phyloP scores from a whole-genome alignment of 257 asterid species.

The Solanum clarkiae region DNA sequence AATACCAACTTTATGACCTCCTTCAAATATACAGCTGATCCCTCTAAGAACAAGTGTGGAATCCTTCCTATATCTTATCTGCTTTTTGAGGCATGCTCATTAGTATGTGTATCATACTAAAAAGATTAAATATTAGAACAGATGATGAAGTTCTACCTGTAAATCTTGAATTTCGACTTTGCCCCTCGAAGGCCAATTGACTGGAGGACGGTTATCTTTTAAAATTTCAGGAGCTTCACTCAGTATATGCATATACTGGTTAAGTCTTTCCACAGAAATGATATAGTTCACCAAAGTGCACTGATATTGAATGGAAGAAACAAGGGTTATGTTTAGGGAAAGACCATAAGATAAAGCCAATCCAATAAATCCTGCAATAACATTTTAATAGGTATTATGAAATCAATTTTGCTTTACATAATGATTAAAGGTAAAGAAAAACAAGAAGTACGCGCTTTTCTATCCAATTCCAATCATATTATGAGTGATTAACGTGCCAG shows the following conservation, averaged over 20 bases:
- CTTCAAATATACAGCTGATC: constrained; percentile 63
- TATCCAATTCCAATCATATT: constrained; percentile 41
- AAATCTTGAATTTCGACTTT: constrained; percentile 59
- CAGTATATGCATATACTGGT: constrained; percentile 54
- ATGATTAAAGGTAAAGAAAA: neutral
- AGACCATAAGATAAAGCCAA: constrained; percentile 81
- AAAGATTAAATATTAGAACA: neutral
- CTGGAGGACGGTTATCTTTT: constrained; percentile 42
- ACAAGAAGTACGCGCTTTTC: constrained; percentile 33
- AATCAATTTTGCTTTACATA: neutral
- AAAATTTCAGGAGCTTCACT: constrained; percentile 71
- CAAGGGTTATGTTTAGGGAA: constrained; percentile 63
- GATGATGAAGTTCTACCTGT: constrained; percentile 30
- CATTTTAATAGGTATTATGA: neutral
- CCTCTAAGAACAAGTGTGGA: constrained; percentile 73
- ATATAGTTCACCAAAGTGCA: constrained; percentile 66
- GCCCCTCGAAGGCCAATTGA: constrained; percentile 65
- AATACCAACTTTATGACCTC: constrained; percentile 73
- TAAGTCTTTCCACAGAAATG: constrained; percentile 80
- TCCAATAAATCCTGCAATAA: constrained; percentile 68
- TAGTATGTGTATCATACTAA: neutral
- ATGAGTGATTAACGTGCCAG: constrained; percentile 30
- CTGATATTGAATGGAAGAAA: constrained; percentile 56
- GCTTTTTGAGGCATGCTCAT: neutral
- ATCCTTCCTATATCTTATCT: constrained; percentile 80